Conservation (phyloP, 2,329 filamentous ascomycete genomes). For the Teratosphaeria zuluensis region DNA sequence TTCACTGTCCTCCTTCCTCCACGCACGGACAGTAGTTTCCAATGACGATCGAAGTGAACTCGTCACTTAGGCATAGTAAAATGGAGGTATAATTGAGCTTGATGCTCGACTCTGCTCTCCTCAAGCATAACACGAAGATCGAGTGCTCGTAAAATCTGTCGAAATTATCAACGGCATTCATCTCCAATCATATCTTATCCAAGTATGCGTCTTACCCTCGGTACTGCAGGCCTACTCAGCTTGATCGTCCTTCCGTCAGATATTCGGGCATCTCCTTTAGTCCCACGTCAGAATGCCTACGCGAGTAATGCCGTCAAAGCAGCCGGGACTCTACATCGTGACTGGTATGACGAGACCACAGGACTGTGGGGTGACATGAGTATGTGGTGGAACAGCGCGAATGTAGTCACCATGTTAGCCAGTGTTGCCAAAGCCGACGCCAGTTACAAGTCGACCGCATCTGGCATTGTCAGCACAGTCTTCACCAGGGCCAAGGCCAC, state of each 20-base stretch:
- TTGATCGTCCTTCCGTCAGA: neutral
- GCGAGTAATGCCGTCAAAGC: slow-evolving; percentile 4
- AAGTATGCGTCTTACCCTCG: neutral
- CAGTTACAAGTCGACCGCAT: slow-evolving; percentile 25
- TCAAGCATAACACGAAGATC: neutral
- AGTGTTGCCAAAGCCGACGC: slow-evolving; percentile 39
- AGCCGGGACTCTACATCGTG: neutral
- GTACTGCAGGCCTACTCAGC: neutral
- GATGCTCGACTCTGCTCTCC: neutral
- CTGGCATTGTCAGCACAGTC: slow-evolving; percentile 36
- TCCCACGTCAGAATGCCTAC: neutral
- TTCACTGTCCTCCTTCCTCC: neutral
- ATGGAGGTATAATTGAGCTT: neutral
- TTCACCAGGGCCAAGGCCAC: slow-evolving; percentile 15
- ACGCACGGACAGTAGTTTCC: neutral
- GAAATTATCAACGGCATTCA: neutral
- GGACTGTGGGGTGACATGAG: slow-evolving; percentile 46
- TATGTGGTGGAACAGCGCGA: slow-evolving; percentile 64
- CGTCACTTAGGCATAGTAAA: neutral
- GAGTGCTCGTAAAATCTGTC: neutral
- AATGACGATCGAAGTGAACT: neutral
- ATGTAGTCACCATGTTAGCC: slow-evolving; percentile 52
- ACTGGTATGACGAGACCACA: slow-evolving; percentile 4
- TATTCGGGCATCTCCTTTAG: neutral
- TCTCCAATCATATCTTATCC: neutral